A percentile compares a stretch with the other conserved stretches of the same genome.
phyloP scores from a whole-genome alignment of 2,329 filamentous ascomycete genomes.

The Fusarium pseudonygamai region DNA sequence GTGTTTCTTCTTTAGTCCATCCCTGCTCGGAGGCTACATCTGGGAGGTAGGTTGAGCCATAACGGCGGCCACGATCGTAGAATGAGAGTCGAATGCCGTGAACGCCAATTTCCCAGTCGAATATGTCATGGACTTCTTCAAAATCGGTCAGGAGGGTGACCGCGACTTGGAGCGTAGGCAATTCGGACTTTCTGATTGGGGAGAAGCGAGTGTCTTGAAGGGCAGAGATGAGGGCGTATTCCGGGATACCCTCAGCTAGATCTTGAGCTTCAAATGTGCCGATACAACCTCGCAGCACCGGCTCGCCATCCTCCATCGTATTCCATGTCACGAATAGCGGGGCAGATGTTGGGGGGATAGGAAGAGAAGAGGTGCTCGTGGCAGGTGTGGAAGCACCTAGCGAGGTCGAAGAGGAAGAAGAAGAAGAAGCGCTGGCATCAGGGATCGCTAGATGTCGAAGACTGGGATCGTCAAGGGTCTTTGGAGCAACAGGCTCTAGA shows the following conservation, averaged over 20 bases:
- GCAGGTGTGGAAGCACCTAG: slow-evolving; percentile 57
- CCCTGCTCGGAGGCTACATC: slow-evolving; percentile 93
- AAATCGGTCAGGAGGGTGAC: slow-evolving; percentile 90
- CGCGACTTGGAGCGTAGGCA: slow-evolving; percentile 68
- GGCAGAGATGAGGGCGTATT: slow-evolving; percentile 84
- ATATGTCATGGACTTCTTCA: slow-evolving; percentile 74
- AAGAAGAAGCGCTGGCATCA: slow-evolving; percentile 47
- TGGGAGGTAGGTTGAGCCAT: slow-evolving; percentile 90
- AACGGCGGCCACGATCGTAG: slow-evolving; percentile 74
- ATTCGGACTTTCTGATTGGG: slow-evolving; percentile 63
- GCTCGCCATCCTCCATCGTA: slow-evolving; percentile 59
- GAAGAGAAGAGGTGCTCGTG: slow-evolving; percentile 55
- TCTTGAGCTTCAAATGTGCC: slow-evolving; percentile 88
- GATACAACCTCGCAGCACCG: slow-evolving; percentile 89
- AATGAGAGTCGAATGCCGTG: slow-evolving; percentile 93
- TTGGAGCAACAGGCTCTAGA: slow-evolving; percentile 27
- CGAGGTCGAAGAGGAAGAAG: slow-evolving; percentile 52
- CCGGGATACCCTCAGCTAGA: slow-evolving; percentile 76
- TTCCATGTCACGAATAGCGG: slow-evolving; percentile 98
- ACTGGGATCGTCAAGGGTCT: slow-evolving; percentile 52
- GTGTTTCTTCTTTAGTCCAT: slow-evolving; percentile 92
- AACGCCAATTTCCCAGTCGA: slow-evolving; percentile 87
- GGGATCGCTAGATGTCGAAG: slow-evolving; percentile 53
- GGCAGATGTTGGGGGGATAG: slow-evolving; percentile 57
- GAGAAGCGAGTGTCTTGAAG: slow-evolving; percentile 71